Evolutionary conservation across 306 rosid species (phyloP).

Genomic region (Rubus idaeus): DNA sequence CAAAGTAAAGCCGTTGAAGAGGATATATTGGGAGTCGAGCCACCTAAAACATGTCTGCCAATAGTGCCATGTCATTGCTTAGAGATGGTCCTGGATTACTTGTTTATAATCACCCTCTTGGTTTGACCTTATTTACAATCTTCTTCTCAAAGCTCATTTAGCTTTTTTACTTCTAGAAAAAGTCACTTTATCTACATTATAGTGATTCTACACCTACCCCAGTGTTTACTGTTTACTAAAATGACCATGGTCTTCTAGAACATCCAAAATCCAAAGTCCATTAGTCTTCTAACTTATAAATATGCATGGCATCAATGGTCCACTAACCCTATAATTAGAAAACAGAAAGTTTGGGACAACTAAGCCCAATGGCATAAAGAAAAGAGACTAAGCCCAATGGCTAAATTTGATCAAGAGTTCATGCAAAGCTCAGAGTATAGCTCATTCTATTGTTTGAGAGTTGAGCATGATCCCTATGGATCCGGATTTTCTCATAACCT

Average conservation of each 20-base stretch:
- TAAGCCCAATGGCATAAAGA: neutral
- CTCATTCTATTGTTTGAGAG: no score
- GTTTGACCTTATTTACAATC: neutral
- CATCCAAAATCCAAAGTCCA: no score
- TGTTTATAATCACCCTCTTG: neutral
- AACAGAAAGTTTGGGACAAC: neutral
- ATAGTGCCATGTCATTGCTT: conserved; percentile 25
- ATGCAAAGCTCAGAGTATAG: no score
- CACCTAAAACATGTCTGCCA: conserved; percentile 47
- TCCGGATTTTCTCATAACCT: no score
- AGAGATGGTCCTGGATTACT: conserved; percentile 14
- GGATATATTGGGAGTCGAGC: conserved; percentile 31
- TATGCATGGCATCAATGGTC: neutral
- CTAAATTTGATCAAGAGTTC: no score
- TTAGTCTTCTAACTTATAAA: no score
- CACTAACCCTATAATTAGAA: neutral
- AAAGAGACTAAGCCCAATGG: neutral
- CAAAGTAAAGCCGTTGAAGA: conserved; percentile 21
- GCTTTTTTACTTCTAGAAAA: neutral
- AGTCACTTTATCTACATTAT: neutral
- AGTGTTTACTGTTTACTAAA: no score
- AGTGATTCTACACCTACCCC: neutral
- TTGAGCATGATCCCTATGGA: no score
- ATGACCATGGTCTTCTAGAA: neutral
- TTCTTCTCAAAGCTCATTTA: neutral